Evolutionary conservation across 2,329 filamentous ascomycete genomes (phyloP), one percentile per base, ranked within the genome.

Genomic region (Ceratocystis diversiconidia): DNA sequence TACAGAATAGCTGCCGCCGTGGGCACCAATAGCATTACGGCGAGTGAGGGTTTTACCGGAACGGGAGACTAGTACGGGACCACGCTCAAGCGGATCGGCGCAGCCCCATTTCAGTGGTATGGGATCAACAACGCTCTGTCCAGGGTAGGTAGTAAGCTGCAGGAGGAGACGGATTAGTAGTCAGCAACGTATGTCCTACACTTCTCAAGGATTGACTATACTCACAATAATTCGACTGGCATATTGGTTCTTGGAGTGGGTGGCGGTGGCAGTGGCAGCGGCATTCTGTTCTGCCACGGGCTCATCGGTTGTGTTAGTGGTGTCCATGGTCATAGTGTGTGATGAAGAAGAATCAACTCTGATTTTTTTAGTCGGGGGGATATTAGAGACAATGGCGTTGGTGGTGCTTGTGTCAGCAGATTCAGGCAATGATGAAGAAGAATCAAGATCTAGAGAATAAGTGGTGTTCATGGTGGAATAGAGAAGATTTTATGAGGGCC

Each of bases 1-100:
- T 69, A 96, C 92, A 68, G 90, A 91, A 75, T 99, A 97, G 3
- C 91, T 96, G 66, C 94, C 92, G 69, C 94, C 92, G 61, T 67
- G 69, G 36, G 70, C 70, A 22, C 70, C 70, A 30, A 71, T 71
- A 22, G 70, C 70, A 52, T 71, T 71, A 17, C 70, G 68, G 32
- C 67, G 67, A 46, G 69, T 68, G 15, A 71, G 59, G 10, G 69
- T 70, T 43, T 69, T 66, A 2, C 65, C 65, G 60, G 43, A 46
- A 22, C 70, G 68, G 3, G 70, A 70, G n/a, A 71, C 70, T 12
- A 71, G 50, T 10, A 71, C 65, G 4, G 70, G 70, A 10, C 70
- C 70, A 48, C 70, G 69, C 19, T 67, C 64, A 25, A 63, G 28
- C 17, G 70, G 65, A 43, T 69, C 68, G 36, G 67, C 60, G 7